Evolutionary conservation across 2,329 filamentous ascomycete species (phyloP), one percentile per base, ranked within the genome.

Genomic region (Talaromyces sp.): DNA sequence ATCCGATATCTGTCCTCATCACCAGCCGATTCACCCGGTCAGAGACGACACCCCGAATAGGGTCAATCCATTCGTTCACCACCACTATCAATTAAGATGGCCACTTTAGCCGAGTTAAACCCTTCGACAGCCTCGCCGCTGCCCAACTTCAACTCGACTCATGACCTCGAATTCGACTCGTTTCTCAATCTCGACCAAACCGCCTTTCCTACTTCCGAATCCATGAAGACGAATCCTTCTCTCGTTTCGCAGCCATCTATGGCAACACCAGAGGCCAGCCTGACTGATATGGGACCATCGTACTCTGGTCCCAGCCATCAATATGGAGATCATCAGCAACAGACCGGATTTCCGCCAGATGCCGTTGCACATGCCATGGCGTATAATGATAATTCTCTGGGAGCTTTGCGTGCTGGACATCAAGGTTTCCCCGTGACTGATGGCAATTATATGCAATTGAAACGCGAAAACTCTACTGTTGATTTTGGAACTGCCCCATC

Each of bases 321-420:
- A 79, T 98, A 98, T 83, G 91, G 93, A 73, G 88, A 92, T 75
- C 96, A 97, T 82, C 91, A 92, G 81, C 95, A 99, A 77, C 93
- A 97, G 82, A 97, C 95, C 3, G 93, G 93, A 69, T 88, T 97
- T 34, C 92, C 95, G 0, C 89, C 92, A 1, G 93, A 93, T 68
- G 93, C 92, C 61, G 83, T 95, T 68, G 88, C 90, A 49, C 91
- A 87, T 78, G 91, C 93, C 13, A 86, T 95, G 74, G 90, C 91
- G 40, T 86, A 95, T 72, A 93, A 91, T 77, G 85, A 90, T 74
- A 80, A 79, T 69, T 84, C 70, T 56, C 73, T 75, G 5, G 76
- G 81, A 70, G 72, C 75, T 38, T 79, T 77, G 68, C 73, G 72
- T 60, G 73, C 73, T 36, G 72, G 72, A 34, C 76, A 73, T 63